Conservation (phyloP, 768 basidiomycete genomes). For the Leccinum uliginosum region DNA sequence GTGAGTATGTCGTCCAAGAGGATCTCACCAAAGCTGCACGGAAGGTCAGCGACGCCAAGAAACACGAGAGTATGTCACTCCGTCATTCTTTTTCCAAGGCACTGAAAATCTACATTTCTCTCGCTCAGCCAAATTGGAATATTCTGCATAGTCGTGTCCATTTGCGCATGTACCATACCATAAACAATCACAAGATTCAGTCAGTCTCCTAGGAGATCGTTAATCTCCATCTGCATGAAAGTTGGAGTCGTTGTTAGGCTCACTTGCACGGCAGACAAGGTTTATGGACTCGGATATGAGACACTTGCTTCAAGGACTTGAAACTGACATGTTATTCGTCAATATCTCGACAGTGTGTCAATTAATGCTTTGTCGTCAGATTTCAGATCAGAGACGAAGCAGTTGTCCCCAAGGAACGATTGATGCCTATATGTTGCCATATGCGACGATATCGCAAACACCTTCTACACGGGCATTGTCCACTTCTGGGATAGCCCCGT, state of each 20-base stretch:
- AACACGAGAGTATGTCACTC: conserved; percentile 82
- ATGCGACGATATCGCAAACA: too few species aligned
- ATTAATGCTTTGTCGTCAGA: too few species aligned
- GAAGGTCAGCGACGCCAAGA: conserved; percentile 95
- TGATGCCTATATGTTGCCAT: too few species aligned
- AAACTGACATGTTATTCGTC: too few species aligned
- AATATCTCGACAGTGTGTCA: too few species aligned
- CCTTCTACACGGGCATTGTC: too few species aligned
- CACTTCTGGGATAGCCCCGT: too few species aligned
- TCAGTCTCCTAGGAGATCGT: neutral
- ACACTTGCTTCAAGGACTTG: too few species aligned
- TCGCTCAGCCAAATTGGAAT: conserved; percentile 39
- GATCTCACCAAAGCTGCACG: conserved; percentile 94
- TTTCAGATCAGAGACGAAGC: too few species aligned
- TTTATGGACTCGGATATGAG: neutral
- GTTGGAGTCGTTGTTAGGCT: too few species aligned
- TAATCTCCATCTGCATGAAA: neutral
- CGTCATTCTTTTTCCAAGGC: neutral
- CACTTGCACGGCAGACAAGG: neutral
- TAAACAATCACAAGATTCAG: neutral
- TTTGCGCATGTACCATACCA: conserved; percentile 23
- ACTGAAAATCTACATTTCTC: neutral
- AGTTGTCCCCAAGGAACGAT: too few species aligned
- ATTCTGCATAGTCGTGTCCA: conserved; percentile 32
- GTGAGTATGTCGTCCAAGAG: conserved; percentile 90